These are phyloP conservation scores for Globisporangium rhizosaccharum DNA, from an alignment of 352 stramenopile species.

Conservation along the genomic window DNA sequence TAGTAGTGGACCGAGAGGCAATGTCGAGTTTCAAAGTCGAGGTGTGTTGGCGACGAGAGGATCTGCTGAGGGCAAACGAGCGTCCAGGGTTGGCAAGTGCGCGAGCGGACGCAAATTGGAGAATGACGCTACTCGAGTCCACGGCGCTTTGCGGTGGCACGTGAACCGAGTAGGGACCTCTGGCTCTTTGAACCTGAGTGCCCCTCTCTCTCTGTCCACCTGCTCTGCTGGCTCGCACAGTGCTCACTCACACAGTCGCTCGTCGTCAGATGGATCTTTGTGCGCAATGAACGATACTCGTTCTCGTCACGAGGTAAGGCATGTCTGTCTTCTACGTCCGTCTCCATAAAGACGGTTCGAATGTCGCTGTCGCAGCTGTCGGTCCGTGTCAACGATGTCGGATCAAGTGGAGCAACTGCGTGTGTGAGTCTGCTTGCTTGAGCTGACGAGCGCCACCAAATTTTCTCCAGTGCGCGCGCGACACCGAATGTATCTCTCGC, in stretches of 20 bases:
- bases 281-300: no score
- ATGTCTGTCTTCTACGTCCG: background rate
- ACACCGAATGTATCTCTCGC: background rate
- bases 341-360: constrained; percentile 2
- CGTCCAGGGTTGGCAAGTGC: constrained; percentile 3
- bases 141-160: background rate
- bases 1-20: background rate
- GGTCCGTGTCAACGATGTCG: background rate
- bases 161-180: background rate
- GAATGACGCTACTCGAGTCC: constrained; percentile 16
- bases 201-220: background rate
- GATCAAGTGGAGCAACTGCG: background rate
- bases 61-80: background rate
- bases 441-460: background rate
- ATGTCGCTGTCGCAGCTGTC: background rate
- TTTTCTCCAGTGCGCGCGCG: no score
- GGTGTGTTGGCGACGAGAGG: no score
- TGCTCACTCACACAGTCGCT: no score
- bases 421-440: background rate
- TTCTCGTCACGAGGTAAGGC: background rate
- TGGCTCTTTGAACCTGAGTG: background rate
- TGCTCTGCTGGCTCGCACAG: no score
- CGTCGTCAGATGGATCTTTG: no score
- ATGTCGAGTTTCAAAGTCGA: background rate
- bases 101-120: constrained; percentile 22